Base-by-base conservation (phyloP, 805 yeast genomes). In the Clavispora asparagi region DNA sequence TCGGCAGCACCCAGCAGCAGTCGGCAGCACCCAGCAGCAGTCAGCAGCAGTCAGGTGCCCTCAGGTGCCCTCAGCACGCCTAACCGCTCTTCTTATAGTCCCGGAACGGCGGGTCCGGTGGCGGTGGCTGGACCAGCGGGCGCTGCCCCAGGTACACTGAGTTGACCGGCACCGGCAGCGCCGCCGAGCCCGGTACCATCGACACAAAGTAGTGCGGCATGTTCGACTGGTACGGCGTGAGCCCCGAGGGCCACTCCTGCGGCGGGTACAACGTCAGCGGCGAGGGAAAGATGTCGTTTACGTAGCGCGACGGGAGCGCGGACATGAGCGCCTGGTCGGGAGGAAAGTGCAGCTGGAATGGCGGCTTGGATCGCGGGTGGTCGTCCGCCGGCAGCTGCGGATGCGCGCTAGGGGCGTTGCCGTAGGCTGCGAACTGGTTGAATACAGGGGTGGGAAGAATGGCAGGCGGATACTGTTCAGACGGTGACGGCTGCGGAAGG, bases 191-290 rank as follows among this genome's bases (percentile, higher is more conserved):
- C 11, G 69, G 69, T 35, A 63, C 56, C 64, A 67, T 62, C 12
- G 61, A 60, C 57, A 65, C 62, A 43, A 68, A 68, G 46, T 69
- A 71, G 48, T 66, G 72, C 4, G 72, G 67, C 45, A 64, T 51
- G 39, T 57, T 60, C n/a, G 55, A 49, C 42, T 63, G 61, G 40
- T 59, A 62, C 23, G 74, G 74, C 1, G 76, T 68, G 58, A 67
- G 62, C 0, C 74, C 72, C 13, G 70, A 59, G 27, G 60, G 67
- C 76, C 76, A 71, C 42, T 71, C 76, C 40, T 69, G 76, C 2
- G 79, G 73, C 7, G 82, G 78, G 56, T 85, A 87, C 54, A 82
- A 81, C 51, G 79, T 85, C n/a, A 82, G 78, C 0, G 96, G 96
- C 6, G 92, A 85, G 28, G 90, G 91, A 56, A 87, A 81, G 59